Percentiles rank a stretch among this genome's conserved stretches.
Evolutionary conservation across 768 basidiomycete genomes (phyloP).

Genomic region (Xerocomus potaroensis): DNA sequence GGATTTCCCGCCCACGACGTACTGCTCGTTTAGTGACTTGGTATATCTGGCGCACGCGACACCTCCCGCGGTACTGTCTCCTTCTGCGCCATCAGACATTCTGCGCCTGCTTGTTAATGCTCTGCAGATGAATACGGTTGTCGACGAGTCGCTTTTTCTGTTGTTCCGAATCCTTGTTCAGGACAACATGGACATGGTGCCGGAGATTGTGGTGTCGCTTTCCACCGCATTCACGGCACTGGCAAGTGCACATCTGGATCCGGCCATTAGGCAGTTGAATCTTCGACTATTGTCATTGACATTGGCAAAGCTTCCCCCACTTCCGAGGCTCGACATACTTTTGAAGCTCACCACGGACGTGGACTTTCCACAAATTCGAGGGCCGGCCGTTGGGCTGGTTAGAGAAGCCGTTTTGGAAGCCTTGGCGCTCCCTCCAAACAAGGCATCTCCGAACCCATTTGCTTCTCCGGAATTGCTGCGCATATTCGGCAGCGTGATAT

Average conservation of each 20-base stretch:
- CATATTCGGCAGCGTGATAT: conserved; percentile 55
- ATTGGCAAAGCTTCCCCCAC: conserved; percentile 44
- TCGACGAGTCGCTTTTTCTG: conserved; percentile 61
- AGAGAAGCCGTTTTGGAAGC: conserved; percentile 63
- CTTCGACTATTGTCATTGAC: conserved; percentile 58
- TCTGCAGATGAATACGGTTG: conserved; percentile 47
- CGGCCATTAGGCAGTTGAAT: conserved; percentile 52
- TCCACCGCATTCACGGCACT: conserved; percentile 48
- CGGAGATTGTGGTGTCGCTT: conserved; percentile 47
- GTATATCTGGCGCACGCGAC: conserved; percentile 23
- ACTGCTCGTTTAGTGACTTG: conserved; percentile 27
- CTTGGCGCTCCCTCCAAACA: conserved; percentile 27
- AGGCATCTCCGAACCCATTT: conserved; percentile 39
- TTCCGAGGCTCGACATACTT: conserved; percentile 51
- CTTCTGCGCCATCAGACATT: conserved; percentile 23
- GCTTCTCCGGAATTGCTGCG: conserved; percentile 52
- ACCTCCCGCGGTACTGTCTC: conserved; percentile 12
- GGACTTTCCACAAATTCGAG: conserved; percentile 62
- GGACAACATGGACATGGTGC: conserved; percentile 27
- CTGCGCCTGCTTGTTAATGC: conserved; percentile 44
- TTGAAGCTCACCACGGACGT: conserved; percentile 46
- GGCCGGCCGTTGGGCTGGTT: conserved; percentile 62
- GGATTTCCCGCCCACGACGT: not conserved
- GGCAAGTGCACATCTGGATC: conserved; percentile 59
- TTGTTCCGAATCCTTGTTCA: conserved; percentile 35